Percentiles rank a stretch among this genome's conserved stretches.
These are phyloP conservation scores for Chromera velia DNA, from an alignment of 73 alveolate species.

Conservation along the genomic window DNA sequence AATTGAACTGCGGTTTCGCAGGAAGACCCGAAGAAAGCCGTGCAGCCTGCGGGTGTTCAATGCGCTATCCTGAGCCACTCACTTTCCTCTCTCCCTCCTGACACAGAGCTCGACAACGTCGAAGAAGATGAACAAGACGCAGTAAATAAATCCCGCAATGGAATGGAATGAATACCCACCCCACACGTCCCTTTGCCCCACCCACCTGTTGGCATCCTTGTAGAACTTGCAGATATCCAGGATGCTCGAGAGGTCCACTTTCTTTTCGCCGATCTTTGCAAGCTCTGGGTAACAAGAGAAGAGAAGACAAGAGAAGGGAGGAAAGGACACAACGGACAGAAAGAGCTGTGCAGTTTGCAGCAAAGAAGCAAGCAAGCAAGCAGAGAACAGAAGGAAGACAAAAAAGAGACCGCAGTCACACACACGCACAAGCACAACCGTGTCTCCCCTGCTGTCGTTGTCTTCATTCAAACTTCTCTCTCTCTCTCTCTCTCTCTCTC, in stretches of 20 bases:
- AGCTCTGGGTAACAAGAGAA: background rate
- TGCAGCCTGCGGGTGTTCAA: too few species aligned
- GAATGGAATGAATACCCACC: background rate
- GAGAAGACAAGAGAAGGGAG: background rate
- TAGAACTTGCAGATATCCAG: conserved; percentile 77
- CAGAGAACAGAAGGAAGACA: background rate
- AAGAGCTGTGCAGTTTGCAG: background rate
- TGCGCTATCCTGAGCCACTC: too few species aligned
- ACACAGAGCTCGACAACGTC: too few species aligned
- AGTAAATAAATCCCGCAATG: too few species aligned
- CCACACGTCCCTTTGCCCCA: background rate
- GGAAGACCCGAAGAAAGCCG: too few species aligned
- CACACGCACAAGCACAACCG: background rate
- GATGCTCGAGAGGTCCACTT: conserved; percentile 25
- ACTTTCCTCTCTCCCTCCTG: too few species aligned
- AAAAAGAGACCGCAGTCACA: background rate
- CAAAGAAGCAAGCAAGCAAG: background rate
- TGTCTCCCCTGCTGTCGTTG: too few species aligned
- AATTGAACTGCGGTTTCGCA: too few species aligned
- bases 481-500: too few species aligned
- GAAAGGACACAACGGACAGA: background rate
- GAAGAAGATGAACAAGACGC: too few species aligned
- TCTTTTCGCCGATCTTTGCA: conserved; percentile 47
- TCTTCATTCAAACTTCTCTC: too few species aligned
- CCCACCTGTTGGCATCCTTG: conserved; percentile 76